phyloP scores from a whole-genome alignment of 2,329 filamentous ascomycete species.

The Juglanconis oblonga region DNA sequence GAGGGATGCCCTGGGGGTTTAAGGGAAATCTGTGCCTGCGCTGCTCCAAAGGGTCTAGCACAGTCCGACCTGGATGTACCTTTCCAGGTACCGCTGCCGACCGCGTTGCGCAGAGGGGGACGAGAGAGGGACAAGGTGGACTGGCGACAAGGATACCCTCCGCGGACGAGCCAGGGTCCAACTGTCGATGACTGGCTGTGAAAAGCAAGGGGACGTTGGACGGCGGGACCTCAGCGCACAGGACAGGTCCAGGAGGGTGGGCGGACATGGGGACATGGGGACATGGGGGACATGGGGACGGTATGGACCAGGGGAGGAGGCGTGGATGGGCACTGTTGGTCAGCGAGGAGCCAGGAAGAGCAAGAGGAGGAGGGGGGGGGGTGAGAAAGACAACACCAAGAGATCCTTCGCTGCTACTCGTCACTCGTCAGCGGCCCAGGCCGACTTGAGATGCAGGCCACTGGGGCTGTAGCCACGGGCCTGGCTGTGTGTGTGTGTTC shows the following conservation, averaged over 20 bases:
- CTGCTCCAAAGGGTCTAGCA: conserved; percentile 15
- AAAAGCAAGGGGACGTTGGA: conserved; percentile 12
- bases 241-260: conserved; percentile 8
- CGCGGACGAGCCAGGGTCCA: conserved; percentile 19
- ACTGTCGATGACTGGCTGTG: conserved; percentile 14
- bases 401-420: conserved; percentile 5
- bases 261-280: not conserved
- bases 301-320: not conserved
- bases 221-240: conserved; percentile 16
- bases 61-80: conserved; percentile 14
- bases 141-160: conserved; percentile 13
- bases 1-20: conserved; percentile 36
- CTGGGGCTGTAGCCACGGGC: conserved; percentile 10
- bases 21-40: conserved; percentile 33
- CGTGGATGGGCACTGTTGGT: not conserved
- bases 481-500: conserved; percentile 14
- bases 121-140: conserved; percentile 10
- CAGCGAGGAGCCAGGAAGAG: not conserved
- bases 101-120: conserved; percentile 2
- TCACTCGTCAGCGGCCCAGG: conserved; percentile 12
- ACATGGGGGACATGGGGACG: not conserved
- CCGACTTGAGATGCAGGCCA: conserved; percentile 1
- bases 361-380: not conserved
- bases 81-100: conserved; percentile 15
- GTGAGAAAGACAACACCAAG: not conserved